Conservation (phyloP, 257 asterid species). For the Gentiana dahurica region DNA sequence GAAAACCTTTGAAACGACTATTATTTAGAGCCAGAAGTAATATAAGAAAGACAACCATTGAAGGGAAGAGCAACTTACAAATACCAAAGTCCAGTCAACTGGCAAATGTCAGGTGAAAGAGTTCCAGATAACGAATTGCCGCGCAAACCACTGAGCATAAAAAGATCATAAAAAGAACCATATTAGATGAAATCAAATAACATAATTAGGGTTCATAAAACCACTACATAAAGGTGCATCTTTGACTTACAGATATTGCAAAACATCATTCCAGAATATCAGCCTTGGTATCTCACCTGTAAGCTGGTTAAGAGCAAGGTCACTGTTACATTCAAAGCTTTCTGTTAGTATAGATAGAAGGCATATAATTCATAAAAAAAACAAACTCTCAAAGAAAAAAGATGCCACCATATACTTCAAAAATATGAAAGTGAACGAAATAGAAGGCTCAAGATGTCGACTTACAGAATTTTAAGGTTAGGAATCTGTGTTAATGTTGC, state of each 20-base stretch:
- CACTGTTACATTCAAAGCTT: slow-evolving; percentile 25
- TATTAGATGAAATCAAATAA: not conserved
- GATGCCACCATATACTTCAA: too few relatives aligned
- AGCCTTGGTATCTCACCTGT: slow-evolving; percentile 87
- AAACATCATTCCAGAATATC: slow-evolving; percentile 94
- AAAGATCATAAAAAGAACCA: not conserved
- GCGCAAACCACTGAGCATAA: slow-evolving; percentile 54
- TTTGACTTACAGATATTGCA: slow-evolving; percentile 67
- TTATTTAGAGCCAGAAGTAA: too few relatives aligned
- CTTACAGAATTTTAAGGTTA: slow-evolving; percentile 86
- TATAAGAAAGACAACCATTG: not conserved
- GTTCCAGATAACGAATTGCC: slow-evolving; percentile 78
- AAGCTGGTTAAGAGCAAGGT: slow-evolving; percentile 89
- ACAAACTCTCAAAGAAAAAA: too few relatives aligned
- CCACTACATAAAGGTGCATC: not conserved
- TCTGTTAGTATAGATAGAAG: not conserved
- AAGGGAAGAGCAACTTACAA: slow-evolving; percentile 45
- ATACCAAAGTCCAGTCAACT: slow-evolving; percentile 93
- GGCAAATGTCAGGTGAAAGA: slow-evolving; percentile 89
- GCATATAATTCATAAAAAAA: not conserved
- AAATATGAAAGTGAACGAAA: not conserved
- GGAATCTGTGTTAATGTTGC: slow-evolving; percentile 94
- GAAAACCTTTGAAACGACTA: too few relatives aligned
- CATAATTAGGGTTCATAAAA: too few relatives aligned
- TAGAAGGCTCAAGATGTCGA: not conserved